A percentile compares a stretch with the other conserved stretches of the same genome.
Conservation (phyloP, 306 rosid species). For the Sesbania bispinosa region DNA sequence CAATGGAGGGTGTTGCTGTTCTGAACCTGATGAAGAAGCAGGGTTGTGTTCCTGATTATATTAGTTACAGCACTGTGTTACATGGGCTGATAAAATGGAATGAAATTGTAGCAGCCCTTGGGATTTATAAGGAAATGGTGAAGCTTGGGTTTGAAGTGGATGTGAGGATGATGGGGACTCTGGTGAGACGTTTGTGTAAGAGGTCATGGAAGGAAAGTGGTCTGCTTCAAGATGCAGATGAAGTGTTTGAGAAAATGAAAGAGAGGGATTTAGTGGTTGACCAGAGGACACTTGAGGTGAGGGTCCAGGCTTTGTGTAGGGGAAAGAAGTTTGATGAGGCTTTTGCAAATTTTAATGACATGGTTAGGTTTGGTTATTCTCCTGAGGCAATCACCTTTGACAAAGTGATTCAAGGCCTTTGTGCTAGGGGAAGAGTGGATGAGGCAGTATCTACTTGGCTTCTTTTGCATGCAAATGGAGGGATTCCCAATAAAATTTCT, state of each 20-base stretch:
- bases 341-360: slow-evolving; percentile 36
- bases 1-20: slow-evolving; percentile 51
- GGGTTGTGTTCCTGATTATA: slow-evolving; percentile 55
- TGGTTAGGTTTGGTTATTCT: slow-evolving; percentile 47
- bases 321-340: slow-evolving; percentile 44
- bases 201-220: slow-evolving; percentile 36
- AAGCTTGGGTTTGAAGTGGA: slow-evolving; percentile 50
- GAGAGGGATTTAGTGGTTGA: slow-evolving; percentile 30
- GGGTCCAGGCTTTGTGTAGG: slow-evolving; percentile 43
- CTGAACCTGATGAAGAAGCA: slow-evolving; percentile 53
- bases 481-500: slow-evolving; percentile 29
- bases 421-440: slow-evolving; percentile 40
- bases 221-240: slow-evolving; percentile 41
- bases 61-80: slow-evolving; percentile 59
- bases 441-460: slow-evolving; percentile 47
- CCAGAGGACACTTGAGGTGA: slow-evolving; percentile 40
- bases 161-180: slow-evolving; percentile 47
- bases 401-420: slow-evolving; percentile 45
- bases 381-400: slow-evolving; percentile 31
- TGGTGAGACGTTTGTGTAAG: slow-evolving; percentile 57
- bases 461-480: slow-evolving; percentile 36
- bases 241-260: slow-evolving; percentile 61
- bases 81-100: slow-evolving; percentile 78
- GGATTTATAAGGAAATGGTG: slow-evolving; percentile 57
- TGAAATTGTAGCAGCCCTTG: slow-evolving; percentile 31